These are phyloP conservation scores for Glycine latifolia DNA, from an alignment of 306 rosid species.

Conservation along the genomic window DNA sequence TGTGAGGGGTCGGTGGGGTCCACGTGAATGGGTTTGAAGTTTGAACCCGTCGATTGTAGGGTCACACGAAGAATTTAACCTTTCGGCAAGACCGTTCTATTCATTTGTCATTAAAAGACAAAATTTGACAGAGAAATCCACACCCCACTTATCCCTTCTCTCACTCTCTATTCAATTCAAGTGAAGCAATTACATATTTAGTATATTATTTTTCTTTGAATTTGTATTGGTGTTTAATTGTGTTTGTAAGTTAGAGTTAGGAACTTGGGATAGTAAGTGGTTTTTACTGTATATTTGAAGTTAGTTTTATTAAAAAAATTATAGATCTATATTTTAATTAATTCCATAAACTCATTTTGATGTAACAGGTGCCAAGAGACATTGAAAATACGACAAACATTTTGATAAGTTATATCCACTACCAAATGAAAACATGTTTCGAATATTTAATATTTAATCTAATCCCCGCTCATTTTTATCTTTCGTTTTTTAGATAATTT, in stretches of 20 bases:
- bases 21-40: conserved; percentile 36
- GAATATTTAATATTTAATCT: too few relatives aligned
- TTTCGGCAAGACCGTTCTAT: conserved; percentile 53
- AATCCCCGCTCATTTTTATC: too few relatives aligned
- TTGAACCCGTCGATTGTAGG: conserved; percentile 50
- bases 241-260: neutral
- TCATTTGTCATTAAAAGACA: conserved; percentile 63
- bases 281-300: too few relatives aligned
- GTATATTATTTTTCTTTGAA: neutral
- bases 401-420: too few relatives aligned
- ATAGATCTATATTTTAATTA: too few relatives aligned
- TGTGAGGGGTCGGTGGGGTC: conserved; percentile 19
- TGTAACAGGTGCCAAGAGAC: too few relatives aligned
- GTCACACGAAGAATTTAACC: conserved; percentile 54
- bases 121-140: conserved; percentile 64
- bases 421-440: too few relatives aligned
- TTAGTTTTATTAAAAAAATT: too few relatives aligned
- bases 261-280: neutral
- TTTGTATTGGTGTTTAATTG: neutral
- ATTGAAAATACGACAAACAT: too few relatives aligned
- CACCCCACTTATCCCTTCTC: conserved; percentile 8
- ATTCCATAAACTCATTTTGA: too few relatives aligned
- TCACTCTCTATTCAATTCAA: conserved; percentile 14
- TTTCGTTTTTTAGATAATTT: too few relatives aligned
- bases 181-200: conserved; percentile 9